phyloP scores from a whole-genome alignment of 257 asterid species.

The Penstemon barbatus region DNA sequence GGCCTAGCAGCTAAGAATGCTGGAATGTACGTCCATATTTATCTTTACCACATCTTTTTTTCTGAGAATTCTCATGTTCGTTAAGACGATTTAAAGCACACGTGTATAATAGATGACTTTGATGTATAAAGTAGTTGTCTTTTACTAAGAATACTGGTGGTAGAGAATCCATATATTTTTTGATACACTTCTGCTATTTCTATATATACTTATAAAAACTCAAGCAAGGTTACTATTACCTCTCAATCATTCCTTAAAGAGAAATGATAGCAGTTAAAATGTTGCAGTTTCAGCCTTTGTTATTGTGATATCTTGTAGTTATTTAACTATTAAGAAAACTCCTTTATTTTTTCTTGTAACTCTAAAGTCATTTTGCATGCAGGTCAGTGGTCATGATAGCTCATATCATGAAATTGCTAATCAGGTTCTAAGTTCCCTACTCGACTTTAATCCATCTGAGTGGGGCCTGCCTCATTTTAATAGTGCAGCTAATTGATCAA shows the following conservation, averaged over 20 bases:
- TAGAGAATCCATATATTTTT: not conserved
- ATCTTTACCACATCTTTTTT: too few species aligned
- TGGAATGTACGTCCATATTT: too few species aligned
- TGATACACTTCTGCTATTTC: not conserved
- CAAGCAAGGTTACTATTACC: conserved; percentile 1
- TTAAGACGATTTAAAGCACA: too few species aligned
- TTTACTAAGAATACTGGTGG: conserved; percentile 1
- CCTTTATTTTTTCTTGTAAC: conserved; percentile 12
- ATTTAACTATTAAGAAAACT: not conserved
- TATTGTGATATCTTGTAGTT: not conserved
- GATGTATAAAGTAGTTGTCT: not conserved
- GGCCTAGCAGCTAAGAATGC: too few species aligned
- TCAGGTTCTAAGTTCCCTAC: conserved; percentile 71
- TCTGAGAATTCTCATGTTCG: too few species aligned
- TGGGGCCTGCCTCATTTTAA: conserved; percentile 81
- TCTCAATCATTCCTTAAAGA: not conserved
- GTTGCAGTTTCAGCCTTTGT: not conserved
- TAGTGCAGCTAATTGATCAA: conserved; percentile 36
- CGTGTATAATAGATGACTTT: too few species aligned
- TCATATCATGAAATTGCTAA: conserved; percentile 63
- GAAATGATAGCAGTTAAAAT: not conserved
- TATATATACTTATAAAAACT: not conserved
- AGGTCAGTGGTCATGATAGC: conserved; percentile 86
- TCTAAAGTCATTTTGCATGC: too few species aligned
- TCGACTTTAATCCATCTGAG: conserved; percentile 73